Evolutionary conservation across 176 grass and related monocot species (phyloP).

Genomic region (Cenchrus fungigraminus): DNA sequence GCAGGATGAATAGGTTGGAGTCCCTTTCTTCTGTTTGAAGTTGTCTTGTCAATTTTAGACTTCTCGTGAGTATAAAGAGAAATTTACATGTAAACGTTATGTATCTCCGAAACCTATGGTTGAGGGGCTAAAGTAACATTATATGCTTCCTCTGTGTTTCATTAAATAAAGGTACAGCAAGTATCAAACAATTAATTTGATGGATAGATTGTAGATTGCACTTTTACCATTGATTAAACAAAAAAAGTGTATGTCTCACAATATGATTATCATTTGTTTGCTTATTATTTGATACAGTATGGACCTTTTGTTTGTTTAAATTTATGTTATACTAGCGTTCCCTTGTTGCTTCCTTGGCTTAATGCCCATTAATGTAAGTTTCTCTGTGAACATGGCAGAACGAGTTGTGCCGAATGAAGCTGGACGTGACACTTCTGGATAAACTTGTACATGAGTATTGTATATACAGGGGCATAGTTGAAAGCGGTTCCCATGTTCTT

Average conservation of each 20-base stretch:
- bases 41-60: not conserved
- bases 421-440: slow-evolving; percentile 87
- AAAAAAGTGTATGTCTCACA: not conserved
- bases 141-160: not conserved
- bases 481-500: slow-evolving; percentile 57
- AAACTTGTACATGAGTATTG: slow-evolving; percentile 99
- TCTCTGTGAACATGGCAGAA: slow-evolving; percentile 66
- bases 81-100: not conserved
- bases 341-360: slow-evolving; percentile 18
- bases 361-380: not conserved
- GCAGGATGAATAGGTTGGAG: not conserved
- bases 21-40: not conserved
- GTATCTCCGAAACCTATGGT: not conserved
- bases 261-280: slow-evolving; percentile 1
- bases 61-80: not conserved
- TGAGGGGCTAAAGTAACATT: not conserved
- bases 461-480: slow-evolving; percentile 91
- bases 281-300: slow-evolving; percentile 10
- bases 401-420: slow-evolving; percentile 91
- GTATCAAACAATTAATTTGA: not conserved
- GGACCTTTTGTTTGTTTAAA: slow-evolving; percentile 8
- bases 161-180: not conserved
- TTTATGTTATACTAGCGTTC: slow-evolving; percentile 26
- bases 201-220: not conserved
- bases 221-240: not conserved